phyloP scores from a whole-genome alignment of 169 alveolate genomes.

The Eimeria mitis region DNA sequence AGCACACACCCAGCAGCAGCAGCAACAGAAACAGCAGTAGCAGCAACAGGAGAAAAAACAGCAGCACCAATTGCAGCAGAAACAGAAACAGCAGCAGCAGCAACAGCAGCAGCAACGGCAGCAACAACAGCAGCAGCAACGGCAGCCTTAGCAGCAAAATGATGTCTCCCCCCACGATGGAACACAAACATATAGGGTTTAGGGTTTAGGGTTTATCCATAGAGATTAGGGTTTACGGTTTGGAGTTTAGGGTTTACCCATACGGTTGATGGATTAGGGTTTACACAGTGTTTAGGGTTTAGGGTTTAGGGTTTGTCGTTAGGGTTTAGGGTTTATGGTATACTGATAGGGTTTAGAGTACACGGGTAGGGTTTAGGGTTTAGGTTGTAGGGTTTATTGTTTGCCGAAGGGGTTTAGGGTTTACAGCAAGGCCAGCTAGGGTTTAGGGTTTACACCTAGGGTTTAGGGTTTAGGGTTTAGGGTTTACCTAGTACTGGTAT shows the following conservation, averaged over 20 bases:
- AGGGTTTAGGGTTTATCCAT: too few relatives aligned
- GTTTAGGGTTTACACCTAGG: background rate
- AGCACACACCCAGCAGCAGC: background rate
- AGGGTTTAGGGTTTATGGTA: background rate
- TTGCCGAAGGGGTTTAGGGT: too few relatives aligned
- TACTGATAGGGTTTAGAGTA: too few relatives aligned
- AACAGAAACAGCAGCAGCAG: background rate
- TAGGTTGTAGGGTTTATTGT: too few relatives aligned
- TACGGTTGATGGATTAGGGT: too few relatives aligned
- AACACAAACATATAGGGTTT: too few relatives aligned
- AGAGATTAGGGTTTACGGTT: too few relatives aligned
- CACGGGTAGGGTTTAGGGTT: too few relatives aligned
- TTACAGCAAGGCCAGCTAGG: background rate
- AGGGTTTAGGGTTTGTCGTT: too few relatives aligned
- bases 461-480: conserved; percentile 35
- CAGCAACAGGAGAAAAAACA: background rate
- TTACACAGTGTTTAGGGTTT: too few relatives aligned
- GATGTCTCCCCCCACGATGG: too few relatives aligned
- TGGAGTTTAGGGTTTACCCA: too few relatives aligned
- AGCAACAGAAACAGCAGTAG: background rate
- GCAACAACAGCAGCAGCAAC: background rate
- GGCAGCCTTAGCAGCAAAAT: background rate
- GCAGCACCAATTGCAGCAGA: background rate
- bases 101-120: background rate
- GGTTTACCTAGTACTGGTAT: conserved; percentile 13